A percentile compares a stretch with the other conserved stretches of the same genome.
These are phyloP conservation scores for Agastache rugosa DNA, from an alignment of 257 asterid species.

Conservation along the genomic window DNA sequence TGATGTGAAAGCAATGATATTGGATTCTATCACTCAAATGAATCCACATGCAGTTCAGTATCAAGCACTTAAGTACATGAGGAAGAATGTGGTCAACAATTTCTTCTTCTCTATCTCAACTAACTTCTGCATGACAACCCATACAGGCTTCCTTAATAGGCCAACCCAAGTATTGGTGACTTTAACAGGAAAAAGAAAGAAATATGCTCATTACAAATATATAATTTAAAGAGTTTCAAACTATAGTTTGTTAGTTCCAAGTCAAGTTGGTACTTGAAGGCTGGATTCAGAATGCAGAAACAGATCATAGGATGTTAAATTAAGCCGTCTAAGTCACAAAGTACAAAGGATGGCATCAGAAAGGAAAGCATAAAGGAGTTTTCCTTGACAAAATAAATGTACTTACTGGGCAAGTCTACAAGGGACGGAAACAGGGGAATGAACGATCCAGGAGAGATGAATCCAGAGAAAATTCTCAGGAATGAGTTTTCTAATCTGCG, in stretches of 20 bases:
- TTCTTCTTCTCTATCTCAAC: neutral
- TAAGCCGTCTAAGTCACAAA: conserved; percentile 20
- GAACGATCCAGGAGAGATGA: conserved; percentile 85
- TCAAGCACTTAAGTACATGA: conserved; percentile 22
- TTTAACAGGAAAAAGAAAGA: conserved; percentile 19
- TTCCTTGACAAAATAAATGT: conserved; percentile 28
- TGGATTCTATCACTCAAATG: neutral
- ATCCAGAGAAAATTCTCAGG: conserved; percentile 57
- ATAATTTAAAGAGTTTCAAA: neutral
- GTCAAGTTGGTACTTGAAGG: neutral
- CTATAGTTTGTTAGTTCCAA: conserved; percentile 15
- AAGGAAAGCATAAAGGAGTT: conserved; percentile 21
- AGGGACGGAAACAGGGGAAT: conserved; percentile 78
- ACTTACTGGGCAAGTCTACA: conserved; percentile 88
- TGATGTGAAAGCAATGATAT: conserved; percentile 22
- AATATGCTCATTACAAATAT: neutral
- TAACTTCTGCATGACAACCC: conserved; percentile 27
- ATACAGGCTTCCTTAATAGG: conserved; percentile 9
- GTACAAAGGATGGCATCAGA: conserved; percentile 6
- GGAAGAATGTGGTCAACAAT: neutral
- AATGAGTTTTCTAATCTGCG: conserved; percentile 73
- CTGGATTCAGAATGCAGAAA: conserved; percentile 26
- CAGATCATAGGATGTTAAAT: conserved; percentile 8
- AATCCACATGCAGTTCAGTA: conserved; percentile 4
- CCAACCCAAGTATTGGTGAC: conserved; percentile 9